phyloP scores from a whole-genome alignment of 805 yeast genomes.

The Lipomyces kockii region DNA sequence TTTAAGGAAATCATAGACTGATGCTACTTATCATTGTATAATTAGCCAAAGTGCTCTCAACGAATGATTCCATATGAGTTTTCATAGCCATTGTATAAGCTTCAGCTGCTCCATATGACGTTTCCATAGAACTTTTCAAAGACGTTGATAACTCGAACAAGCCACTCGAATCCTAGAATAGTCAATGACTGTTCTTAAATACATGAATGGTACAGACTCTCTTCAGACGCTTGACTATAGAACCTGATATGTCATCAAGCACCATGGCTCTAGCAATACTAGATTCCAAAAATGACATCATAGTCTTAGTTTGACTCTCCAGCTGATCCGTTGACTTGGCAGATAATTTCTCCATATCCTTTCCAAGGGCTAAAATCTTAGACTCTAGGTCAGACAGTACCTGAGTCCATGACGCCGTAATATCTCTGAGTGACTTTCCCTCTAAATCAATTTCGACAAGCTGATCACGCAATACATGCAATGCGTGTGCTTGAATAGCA shows the following conservation, averaged over 20 bases:
- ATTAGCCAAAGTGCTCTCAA: conserved; percentile 1
- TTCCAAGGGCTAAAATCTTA: not conserved
- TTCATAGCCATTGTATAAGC: not conserved
- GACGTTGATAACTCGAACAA: not conserved
- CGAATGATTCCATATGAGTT: not conserved
- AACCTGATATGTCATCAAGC: not conserved
- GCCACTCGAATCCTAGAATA: conserved; percentile 1
- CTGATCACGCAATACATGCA: conserved; percentile 15
- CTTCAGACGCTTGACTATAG: not conserved
- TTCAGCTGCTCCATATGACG: conserved; percentile 5
- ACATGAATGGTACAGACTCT: not conserved
- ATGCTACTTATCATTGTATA: conserved; percentile 2
- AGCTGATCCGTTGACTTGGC: not conserved
- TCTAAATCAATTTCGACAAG: conserved; percentile 9
- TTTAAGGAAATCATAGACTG: not conserved
- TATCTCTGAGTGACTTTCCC: not conserved
- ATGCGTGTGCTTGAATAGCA: conserved; percentile 15
- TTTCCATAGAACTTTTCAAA: conserved; percentile 3
- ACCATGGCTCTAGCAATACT: conserved; percentile 1
- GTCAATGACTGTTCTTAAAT: not conserved
- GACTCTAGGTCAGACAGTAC: conserved; percentile 5
- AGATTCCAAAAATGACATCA: not conserved
- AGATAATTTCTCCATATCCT: not conserved
- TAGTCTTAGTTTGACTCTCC: not conserved
- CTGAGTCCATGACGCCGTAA: conserved; percentile 4